Percentiles rank a stretch among this genome's conserved stretches.
phyloP scores from a whole-genome alignment of 768 basidiomycete genomes.

The Asterophora parasitica region DNA sequence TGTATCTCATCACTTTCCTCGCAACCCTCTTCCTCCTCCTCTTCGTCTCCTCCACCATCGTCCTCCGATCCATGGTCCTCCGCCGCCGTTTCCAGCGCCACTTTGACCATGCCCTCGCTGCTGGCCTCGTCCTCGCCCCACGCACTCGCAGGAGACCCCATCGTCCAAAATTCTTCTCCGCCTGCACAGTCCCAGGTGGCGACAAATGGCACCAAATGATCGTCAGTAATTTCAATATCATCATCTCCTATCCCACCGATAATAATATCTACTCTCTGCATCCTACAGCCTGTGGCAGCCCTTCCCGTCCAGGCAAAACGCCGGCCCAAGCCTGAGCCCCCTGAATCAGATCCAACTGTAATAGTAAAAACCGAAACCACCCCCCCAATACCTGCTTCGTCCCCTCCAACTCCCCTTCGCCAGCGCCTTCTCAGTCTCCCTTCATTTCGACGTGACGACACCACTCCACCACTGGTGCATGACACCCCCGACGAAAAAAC shows the following conservation, averaged over 20 bases:
- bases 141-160: constrained; percentile 36
- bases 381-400: too few species aligned
- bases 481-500: constrained; percentile 1
- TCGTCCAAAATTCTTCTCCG: constrained; percentile 45
- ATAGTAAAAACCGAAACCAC: constrained; percentile 10
- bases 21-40: constrained; percentile 68
- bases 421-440: constrained; percentile 4
- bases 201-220: constrained; percentile 44
- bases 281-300: constrained; percentile 33
- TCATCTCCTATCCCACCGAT: constrained; percentile 4
- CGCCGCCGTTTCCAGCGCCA: constrained; percentile 53
- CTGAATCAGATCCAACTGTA: constrained; percentile 13
- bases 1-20: constrained; percentile 52
- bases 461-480: not conserved
- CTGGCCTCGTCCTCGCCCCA: constrained; percentile 43
- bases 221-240: constrained; percentile 24
- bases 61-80: constrained; percentile 57
- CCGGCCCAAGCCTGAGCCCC: constrained; percentile 20
- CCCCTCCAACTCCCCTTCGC: constrained; percentile 1
- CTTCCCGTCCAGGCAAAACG: constrained; percentile 31
- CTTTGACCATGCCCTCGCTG: constrained; percentile 48
- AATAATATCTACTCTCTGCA: too few species aligned
- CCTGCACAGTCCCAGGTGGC: constrained; percentile 33
- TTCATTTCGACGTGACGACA: constrained; percentile 5
- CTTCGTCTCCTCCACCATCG: constrained; percentile 57